A percentile compares a stretch with the other conserved stretches of the same genome.
These are phyloP conservation scores for Nyctanthes arbortristis DNA, from an alignment of 257 asterid genomes.

Conservation along the genomic window DNA sequence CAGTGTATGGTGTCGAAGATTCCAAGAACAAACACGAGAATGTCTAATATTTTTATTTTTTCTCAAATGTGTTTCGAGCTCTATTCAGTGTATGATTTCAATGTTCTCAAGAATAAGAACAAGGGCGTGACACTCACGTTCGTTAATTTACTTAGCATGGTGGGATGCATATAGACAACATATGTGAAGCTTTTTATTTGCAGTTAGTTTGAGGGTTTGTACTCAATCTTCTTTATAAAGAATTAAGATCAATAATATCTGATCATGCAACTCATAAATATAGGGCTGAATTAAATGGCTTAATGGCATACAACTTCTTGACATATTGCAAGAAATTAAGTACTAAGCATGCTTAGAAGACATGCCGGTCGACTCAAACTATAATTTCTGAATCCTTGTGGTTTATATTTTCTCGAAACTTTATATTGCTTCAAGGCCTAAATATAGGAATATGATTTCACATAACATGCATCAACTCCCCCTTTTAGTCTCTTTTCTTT, in stretches of 20 bases:
- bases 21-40: conserved; percentile 18
- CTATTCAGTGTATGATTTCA: conserved; percentile 35
- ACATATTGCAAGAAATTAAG: not conserved
- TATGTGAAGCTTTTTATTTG: not conserved
- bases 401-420: too few relatives aligned
- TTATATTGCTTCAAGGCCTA: too few relatives aligned
- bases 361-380: too few relatives aligned
- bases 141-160: not conserved
- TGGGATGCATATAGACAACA: not conserved
- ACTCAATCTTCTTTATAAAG: not conserved
- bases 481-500: too few relatives aligned
- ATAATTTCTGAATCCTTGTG: too few relatives aligned
- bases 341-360: not conserved
- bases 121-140: not conserved
- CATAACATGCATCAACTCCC: too few relatives aligned
- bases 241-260: conserved; percentile 8
- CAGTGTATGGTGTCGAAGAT: conserved; percentile 41
- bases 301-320: too few relatives aligned
- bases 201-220: not conserved
- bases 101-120: conserved; percentile 30
- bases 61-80: not conserved
- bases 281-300: not conserved
- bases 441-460: too few relatives aligned
- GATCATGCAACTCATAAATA: not conserved
- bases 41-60: conserved; percentile 11